Evolutionary conservation across 768 basidiomycete species (phyloP).

Genomic region (Kondoa subrosea): DNA sequence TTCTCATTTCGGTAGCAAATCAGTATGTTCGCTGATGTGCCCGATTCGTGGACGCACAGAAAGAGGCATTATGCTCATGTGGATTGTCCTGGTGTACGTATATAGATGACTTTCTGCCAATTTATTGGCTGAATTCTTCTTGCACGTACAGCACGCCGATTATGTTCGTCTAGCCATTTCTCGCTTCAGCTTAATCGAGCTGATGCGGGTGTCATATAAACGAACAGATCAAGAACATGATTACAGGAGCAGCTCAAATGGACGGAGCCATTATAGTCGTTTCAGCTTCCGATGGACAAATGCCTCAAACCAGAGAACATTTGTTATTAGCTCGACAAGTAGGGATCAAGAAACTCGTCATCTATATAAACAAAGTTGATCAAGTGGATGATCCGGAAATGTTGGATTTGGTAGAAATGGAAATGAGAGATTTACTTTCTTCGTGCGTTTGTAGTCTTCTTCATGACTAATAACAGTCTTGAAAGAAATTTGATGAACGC

Average conservation of each 20-base stretch:
- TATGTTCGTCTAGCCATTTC: constrained; percentile 31
- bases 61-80: constrained; percentile 90
- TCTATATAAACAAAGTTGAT: constrained; percentile 99
- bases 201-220: constrained; percentile 12
- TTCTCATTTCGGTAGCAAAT: not conserved
- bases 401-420: constrained; percentile 99
- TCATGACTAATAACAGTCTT: not conserved
- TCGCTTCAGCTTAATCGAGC: not conserved
- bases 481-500: not conserved
- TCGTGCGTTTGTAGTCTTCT: constrained; percentile 40
- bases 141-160: constrained; percentile 54
- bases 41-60: not conserved
- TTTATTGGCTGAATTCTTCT: not conserved
- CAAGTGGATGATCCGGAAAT: constrained; percentile 91
- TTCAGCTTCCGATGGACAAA: constrained; percentile 95
- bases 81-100: constrained; percentile 56
- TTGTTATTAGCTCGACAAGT: constrained; percentile 93
- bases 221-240: constrained; percentile 35
- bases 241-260: constrained; percentile 96
- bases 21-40: not conserved
- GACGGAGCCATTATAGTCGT: constrained; percentile 54
- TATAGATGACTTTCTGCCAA: not conserved
- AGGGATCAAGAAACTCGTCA: constrained; percentile 89
- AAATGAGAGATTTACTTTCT: constrained; percentile 87
- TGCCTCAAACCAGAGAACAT: constrained; percentile 99